Conservation (phyloP, 371 early-diverging fungal species). For the Batkoa obscura region DNA sequence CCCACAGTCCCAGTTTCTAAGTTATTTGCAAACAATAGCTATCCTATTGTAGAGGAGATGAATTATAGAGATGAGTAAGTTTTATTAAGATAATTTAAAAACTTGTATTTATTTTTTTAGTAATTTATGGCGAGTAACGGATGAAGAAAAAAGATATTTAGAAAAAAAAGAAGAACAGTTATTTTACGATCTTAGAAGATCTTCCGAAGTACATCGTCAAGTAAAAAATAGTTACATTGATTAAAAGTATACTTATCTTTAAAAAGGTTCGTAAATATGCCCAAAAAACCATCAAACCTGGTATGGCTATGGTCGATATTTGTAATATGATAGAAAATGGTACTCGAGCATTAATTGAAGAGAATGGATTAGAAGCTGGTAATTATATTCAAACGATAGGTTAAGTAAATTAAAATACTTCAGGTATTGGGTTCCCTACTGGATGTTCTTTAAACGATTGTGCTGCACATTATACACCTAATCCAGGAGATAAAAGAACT, state of each 20-base stretch:
- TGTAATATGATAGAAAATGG: slow-evolving; percentile 90
- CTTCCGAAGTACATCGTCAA: slow-evolving; percentile 86
- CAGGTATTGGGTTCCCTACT: slow-evolving; percentile 95
- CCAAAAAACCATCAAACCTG: slow-evolving; percentile 76
- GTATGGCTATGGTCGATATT: slow-evolving; percentile 90
- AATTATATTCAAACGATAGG: neutral
- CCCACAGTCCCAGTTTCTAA: slow-evolving; percentile 63
- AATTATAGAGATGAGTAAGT: slow-evolving; percentile 59
- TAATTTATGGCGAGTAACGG: slow-evolving; percentile 56
- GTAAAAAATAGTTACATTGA: slow-evolving; percentile 10
- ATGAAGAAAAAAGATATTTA: slow-evolving; percentile 54
- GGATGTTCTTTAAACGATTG: slow-evolving; percentile 93
- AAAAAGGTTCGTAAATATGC: slow-evolving; percentile 59
- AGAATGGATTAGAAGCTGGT: slow-evolving; percentile 70
- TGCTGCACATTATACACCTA: slow-evolving; percentile 99
- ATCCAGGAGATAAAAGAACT: slow-evolving; percentile 88
- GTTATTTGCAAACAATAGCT: slow-evolving; percentile 39
- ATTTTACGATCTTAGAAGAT: slow-evolving; percentile 66
- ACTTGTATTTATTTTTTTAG: slow-evolving; percentile 13
- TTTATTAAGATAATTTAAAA: neutral
- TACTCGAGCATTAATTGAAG: slow-evolving; percentile 79
- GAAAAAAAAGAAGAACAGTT: slow-evolving; percentile 39
- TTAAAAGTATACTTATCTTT: neutral
- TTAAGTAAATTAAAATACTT: neutral
- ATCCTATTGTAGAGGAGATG: slow-evolving; percentile 47